Percentiles rank a stretch among this genome's conserved stretches.
phyloP scores from a whole-genome alignment of 1,139 yeast genomes.

The Diutina ranongensis region DNA sequence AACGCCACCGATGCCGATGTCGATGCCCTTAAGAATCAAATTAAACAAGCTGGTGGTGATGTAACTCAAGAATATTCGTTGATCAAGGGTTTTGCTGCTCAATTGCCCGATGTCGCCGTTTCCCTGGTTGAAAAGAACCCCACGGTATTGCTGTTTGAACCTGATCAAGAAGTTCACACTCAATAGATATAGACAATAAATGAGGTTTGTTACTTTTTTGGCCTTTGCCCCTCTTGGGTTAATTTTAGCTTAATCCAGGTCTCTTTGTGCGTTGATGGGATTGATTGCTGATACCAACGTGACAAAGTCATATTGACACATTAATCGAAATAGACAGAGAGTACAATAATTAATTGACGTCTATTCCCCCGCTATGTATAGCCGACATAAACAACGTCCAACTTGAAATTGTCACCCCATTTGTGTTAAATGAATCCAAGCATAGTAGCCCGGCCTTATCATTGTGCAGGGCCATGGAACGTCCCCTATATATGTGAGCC shows the following conservation, averaged over 20 bases:
- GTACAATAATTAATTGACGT: too few species aligned
- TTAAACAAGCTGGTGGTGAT: slow-evolving; percentile 45
- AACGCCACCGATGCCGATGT: slow-evolving; percentile 16
- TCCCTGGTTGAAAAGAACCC: slow-evolving; percentile 29
- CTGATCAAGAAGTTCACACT: slow-evolving; percentile 47
- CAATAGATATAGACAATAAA: slow-evolving; percentile 13
- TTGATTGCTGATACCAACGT: too few species aligned
- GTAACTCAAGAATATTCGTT: slow-evolving; percentile 53
- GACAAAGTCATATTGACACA: too few species aligned
- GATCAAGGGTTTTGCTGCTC: slow-evolving; percentile 55
- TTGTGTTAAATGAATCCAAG: neutral
- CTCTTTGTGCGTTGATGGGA: too few species aligned
- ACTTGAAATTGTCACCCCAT: too few species aligned
- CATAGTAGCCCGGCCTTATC: neutral
- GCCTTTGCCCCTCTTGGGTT: too few species aligned
- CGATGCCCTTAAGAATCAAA: slow-evolving; percentile 20
- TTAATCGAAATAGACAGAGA: too few species aligned
- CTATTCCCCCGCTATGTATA: neutral
- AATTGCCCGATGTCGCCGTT: slow-evolving; percentile 39
- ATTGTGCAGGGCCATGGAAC: slow-evolving; percentile 3
- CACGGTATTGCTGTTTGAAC: slow-evolving; percentile 43
- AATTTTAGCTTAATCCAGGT: too few species aligned
- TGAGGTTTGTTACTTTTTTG: neutral
- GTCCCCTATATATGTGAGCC: neutral
- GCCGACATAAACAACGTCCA: too few species aligned